Base-by-base conservation (phyloP, 495 filamentous ascomycete species). In the Pyrenula aspistea region DNA sequence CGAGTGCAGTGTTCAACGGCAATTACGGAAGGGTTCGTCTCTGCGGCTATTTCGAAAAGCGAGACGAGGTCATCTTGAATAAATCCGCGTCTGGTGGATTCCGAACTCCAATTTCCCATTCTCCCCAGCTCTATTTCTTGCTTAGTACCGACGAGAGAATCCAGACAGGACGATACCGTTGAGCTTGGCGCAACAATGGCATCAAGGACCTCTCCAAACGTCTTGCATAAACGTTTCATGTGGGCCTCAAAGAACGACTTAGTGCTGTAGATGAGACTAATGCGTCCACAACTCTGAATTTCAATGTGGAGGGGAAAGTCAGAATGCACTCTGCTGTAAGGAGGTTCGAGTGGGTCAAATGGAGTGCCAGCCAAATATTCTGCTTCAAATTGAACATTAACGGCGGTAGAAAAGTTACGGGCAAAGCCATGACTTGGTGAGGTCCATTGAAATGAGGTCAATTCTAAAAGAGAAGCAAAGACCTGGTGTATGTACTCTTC, bases 1-100 rank as follows among this genome's bases (percentile, higher is more conserved):
- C 21, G 12, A 12, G 10, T 22, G 12, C 0, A 50, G 47, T 55
- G 12, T 25, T 63, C 56, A 22, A 65, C 42, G 4, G 64, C 64
- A 51, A 56, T 24, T 10, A 23, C 22, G 49, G 48, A 22, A 2
- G 63, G 63, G 51, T 58, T 21, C 4, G 12, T 24, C 0, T 19
- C 10, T n/a, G 51, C 55, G 8, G 55, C 57, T 11, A 53, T 31
- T 31, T 60, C 57, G 24, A 68, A 62, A 2, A 68, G 57, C 1
- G 53, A 57, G 15, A 64, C 62, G 2, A 68, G 62, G 47, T 66
- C 60, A 2, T 66, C 58, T 11, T 51, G 22, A 12, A 61, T 25
- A n/a, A 53, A 12, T 15, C 23, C 2, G 10, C 15, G 2, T 1
- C 20, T 56, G 1, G 59, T 61, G 20, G 21, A 11, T 12, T 21